Evolutionary conservation across 495 filamentous ascomycete species (phyloP), one percentile per base, ranked within the genome.

Genomic region (Penicillium turbatum): DNA sequence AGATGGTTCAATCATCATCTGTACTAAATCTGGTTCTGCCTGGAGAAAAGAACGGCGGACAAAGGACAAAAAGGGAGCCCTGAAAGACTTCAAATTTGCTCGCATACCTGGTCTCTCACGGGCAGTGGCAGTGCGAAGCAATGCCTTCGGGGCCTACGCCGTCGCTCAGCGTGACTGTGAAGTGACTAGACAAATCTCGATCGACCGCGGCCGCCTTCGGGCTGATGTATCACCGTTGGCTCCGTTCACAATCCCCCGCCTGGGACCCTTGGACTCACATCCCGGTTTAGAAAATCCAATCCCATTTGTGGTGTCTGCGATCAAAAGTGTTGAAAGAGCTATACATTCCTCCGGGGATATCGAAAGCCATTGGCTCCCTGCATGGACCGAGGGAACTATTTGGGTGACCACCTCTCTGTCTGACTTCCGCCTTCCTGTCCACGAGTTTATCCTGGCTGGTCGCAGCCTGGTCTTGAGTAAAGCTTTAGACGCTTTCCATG

Each of bases 1-100:
- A 65, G 88, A 97, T 73, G 95, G 91, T 6, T 96, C 91, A 2
- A 89, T 98, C 54, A 95, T 98, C 53, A 83, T 98, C 52, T 92
- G 89, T 59, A 97, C 93, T 1, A 79, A 89, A 51, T 90, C 89
- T 32, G 93, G 93, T 6, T 92, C 88, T 39, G 92, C 96, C 1
- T 98, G 92, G 92, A 83, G 80, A 50, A 84, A 92, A 41, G 80
- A 89, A 51, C 90, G 88, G 60, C 80, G 95, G 57, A 76, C 79
- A 8, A 92, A 91, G 54, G 81, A 82, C 54, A 96, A 95, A 61
- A 84, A 89, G 61, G 78, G 85, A 1, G 81, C 74, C 46, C 72
- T 76, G 5, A 71, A 79, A n/a, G 89, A 96, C 57, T 96, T 89
- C 73, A 97, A 97, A 57, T 97, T 96, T 61, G 84, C 87, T 59